phyloP scores from a whole-genome alignment of 2,329 filamentous ascomycete species.

The Bipolaris bicolor region DNA sequence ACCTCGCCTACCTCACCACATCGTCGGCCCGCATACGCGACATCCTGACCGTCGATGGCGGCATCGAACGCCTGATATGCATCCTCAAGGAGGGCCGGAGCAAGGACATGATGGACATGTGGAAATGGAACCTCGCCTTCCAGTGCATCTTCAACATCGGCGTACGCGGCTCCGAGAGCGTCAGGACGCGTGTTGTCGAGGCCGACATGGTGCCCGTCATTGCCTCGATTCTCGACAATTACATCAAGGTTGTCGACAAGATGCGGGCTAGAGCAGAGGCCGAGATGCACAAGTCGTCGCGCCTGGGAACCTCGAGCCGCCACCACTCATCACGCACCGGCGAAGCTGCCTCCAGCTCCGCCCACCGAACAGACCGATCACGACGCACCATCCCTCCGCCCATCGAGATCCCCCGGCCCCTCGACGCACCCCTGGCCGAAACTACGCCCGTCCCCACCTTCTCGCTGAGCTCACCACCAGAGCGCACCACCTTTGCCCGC shows the following conservation, averaged over 20 bases:
- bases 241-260: slow-evolving; percentile 94
- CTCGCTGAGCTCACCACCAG: slow-evolving; percentile 72
- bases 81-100: slow-evolving; percentile 97
- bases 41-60: slow-evolving; percentile 97
- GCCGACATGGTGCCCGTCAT: slow-evolving; percentile 99
- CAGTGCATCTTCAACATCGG: slow-evolving; percentile 99
- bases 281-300: slow-evolving; percentile 70
- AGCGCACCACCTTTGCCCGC: slow-evolving; percentile 69
- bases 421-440: slow-evolving; percentile 63
- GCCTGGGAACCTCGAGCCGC: slow-evolving; percentile 47
- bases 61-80: slow-evolving; percentile 93
- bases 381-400: slow-evolving; percentile 84
- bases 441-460: slow-evolving; percentile 67
- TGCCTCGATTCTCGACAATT: slow-evolving; percentile 96
- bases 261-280: slow-evolving; percentile 84
- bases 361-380: slow-evolving; percentile 53
- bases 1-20: slow-evolving; percentile 96
- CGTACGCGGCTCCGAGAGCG: slow-evolving; percentile 90
- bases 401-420: slow-evolving; percentile 71
- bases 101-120: slow-evolving; percentile 99
- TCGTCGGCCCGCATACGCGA: slow-evolving; percentile 97
- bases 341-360: slow-evolving; percentile 43
- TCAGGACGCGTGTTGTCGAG: slow-evolving; percentile 93
- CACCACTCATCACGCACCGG: slow-evolving; percentile 52
- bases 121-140: slow-evolving; percentile 99